A percentile compares a stretch with the other conserved stretches of the same genome.
Evolutionary conservation across 495 filamentous ascomycete species (phyloP).

Genomic region (Cenococcum geophilum): DNA sequence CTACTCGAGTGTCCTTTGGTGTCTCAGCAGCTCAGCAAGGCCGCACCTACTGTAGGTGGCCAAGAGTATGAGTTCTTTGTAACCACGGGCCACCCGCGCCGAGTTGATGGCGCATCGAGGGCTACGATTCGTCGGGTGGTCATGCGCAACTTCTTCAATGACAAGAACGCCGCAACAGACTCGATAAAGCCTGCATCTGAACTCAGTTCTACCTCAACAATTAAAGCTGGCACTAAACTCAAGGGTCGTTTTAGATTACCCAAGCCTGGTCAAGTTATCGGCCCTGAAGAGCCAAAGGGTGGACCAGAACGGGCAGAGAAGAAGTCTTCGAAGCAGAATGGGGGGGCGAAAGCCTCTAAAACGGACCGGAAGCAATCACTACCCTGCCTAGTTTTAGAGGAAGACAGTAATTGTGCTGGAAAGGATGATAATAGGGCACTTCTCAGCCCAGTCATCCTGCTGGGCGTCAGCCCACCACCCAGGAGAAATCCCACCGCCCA

Average conservation of each 20-base stretch:
- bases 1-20: not conserved
- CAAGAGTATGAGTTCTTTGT: constrained; percentile 28
- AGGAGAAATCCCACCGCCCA: constrained; percentile 16
- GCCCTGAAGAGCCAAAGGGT: not conserved
- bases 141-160: constrained; percentile 28
- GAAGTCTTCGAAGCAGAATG: not conserved
- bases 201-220: constrained; percentile 15
- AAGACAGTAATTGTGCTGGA: not conserved
- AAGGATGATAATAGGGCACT: not conserved
- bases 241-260: constrained; percentile 21
- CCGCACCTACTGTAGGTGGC: not conserved
- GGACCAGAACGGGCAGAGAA: not conserved
- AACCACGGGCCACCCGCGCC: constrained; percentile 20
- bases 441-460: not conserved
- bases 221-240: constrained; percentile 15
- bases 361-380: not conserved
- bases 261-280: constrained; percentile 8
- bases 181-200: constrained; percentile 4
- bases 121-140: constrained; percentile 26
- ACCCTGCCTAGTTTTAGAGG: not conserved
- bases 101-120: constrained; percentile 14
- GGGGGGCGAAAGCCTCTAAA: not conserved
- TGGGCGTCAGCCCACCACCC: not conserved
- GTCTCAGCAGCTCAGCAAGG: not conserved
- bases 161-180: not conserved